Evolutionary conservation across 129 eudicot genomes (phyloP).

Genomic region (Flaveria ramosissima): DNA sequence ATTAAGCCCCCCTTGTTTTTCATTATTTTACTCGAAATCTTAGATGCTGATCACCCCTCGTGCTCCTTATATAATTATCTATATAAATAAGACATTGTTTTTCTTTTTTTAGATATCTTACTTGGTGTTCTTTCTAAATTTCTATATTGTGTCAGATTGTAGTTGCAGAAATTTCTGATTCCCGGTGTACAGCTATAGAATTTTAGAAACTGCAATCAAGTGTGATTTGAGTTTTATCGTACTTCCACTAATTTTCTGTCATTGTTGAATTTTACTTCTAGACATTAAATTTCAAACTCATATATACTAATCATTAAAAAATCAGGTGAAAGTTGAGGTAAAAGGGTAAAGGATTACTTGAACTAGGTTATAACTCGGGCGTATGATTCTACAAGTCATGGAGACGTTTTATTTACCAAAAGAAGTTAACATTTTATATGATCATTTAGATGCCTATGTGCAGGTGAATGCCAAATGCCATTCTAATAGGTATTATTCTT

Average conservation of each 20-base stretch:
- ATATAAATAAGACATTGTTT: conserved; percentile 41
- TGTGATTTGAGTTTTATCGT: conserved; percentile 27
- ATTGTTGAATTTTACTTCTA: not conserved
- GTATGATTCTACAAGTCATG: conserved; percentile 12
- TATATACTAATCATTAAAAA: not conserved
- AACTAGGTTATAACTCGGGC: conserved; percentile 1
- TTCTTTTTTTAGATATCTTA: conserved; percentile 35
- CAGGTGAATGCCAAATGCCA: conserved; percentile 51
- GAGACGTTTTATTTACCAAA: conserved; percentile 8
- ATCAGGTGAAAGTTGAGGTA: not conserved
- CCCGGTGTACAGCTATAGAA: conserved; percentile 68
- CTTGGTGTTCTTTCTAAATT: conserved; percentile 31
- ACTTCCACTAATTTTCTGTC: not conserved
- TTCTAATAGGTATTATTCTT: conserved; percentile 47
- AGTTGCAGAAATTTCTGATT: conserved; percentile 40
- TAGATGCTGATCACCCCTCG: conserved; percentile 37
- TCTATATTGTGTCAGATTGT: conserved; percentile 46
- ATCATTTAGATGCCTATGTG: conserved; percentile 42
- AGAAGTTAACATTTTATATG: conserved; percentile 19
- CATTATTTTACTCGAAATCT: conserved; percentile 47
- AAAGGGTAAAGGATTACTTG: conserved; percentile 8
- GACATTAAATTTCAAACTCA: not conserved
- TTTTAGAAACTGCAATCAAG: conserved; percentile 44
- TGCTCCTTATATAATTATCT: conserved; percentile 46
- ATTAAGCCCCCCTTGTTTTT: conserved; percentile 75